Evolutionary conservation across 306 rosid species (phyloP), one percentile per base, ranked within the genome.

Genomic region (Trifolium dubium): DNA sequence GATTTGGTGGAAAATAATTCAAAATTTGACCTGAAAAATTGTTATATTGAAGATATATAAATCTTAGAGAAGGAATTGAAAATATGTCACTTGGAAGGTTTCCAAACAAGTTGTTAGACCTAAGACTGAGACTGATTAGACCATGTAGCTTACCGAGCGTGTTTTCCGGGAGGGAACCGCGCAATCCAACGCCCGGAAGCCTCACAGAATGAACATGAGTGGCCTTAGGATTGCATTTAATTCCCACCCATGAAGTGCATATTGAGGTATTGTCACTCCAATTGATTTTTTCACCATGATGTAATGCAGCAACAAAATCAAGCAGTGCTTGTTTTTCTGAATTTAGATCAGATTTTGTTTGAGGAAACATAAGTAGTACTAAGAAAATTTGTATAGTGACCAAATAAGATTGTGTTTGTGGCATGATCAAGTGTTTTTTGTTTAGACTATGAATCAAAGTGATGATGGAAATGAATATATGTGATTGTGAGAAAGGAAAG

Each of bases 281-380:
- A 47, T 85, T 85, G 39, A 93, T 62, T 70, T 75, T 93, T 46
- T 81, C 82, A 34, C 90, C 88, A 80, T 90, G 97, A 82, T 89
- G 97, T 79, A 93, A 75, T 18, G 79, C 63, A 8, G 87, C 83
- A 67, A 88, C 77, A 77, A 93, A 93, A 54, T 85, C 81, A 67
- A 93, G 96, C 32, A 93, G 92, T 23, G 97, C 93, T 85, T 89
- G 88, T 70, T 86, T 91, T 77, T 93, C 97, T 29, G 93, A 85
- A 77, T 82, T 60, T 50, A 88, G 77, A 77, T 93, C 96, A 76
- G 92, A 85, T 51, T 14, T 44, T 8, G 80, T 73, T 61, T 39
- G 81, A 55, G 75, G 43, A 71, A 71, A 73, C 55, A 83, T 74
- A 64, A 74, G 54, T 6, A 86, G 32, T 44, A 80, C 78, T 2